phyloP scores from a whole-genome alignment of 140 eudicot genomes.

The Stevia rebaudiana region DNA sequence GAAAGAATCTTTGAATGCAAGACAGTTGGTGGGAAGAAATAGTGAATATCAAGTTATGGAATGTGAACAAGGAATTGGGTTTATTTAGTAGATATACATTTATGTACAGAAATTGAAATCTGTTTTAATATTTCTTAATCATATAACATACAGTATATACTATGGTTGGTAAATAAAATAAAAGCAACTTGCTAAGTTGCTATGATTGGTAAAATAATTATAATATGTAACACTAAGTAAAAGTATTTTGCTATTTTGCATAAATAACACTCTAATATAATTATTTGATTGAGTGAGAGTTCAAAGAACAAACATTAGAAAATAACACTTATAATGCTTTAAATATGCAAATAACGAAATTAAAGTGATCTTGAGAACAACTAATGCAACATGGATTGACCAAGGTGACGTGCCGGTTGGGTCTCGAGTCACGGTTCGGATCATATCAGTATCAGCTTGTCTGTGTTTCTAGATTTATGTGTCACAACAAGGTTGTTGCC shows the following conservation, averaged over 20 bases:
- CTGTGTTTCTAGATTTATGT: too few relatives aligned
- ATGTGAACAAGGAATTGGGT: slow-evolving; percentile 51
- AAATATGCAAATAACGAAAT: too few relatives aligned
- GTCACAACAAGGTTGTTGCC: too few relatives aligned
- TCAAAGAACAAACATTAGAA: too few relatives aligned
- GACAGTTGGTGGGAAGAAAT: slow-evolving; percentile 67
- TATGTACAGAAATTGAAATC: slow-evolving; percentile 16
- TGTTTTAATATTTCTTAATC: slow-evolving; percentile 8
- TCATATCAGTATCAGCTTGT: too few relatives aligned
- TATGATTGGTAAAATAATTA: background rate
- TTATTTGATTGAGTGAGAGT: too few relatives aligned
- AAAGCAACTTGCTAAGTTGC: background rate
- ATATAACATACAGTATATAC: slow-evolving; percentile 7
- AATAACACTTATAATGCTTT: background rate
- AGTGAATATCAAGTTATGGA: slow-evolving; percentile 37
- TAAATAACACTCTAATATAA: background rate
- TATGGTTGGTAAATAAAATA: background rate
- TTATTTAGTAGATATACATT: slow-evolving; percentile 28
- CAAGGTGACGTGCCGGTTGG: too few relatives aligned
- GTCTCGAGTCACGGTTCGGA: too few relatives aligned
- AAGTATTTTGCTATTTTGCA: background rate
- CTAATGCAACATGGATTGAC: too few relatives aligned
- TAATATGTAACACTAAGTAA: background rate
- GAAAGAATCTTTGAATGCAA: slow-evolving; percentile 67
- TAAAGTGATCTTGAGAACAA: too few relatives aligned